Conservation (phyloP, 257 asterid genomes). For the Forsythia suspensa region DNA sequence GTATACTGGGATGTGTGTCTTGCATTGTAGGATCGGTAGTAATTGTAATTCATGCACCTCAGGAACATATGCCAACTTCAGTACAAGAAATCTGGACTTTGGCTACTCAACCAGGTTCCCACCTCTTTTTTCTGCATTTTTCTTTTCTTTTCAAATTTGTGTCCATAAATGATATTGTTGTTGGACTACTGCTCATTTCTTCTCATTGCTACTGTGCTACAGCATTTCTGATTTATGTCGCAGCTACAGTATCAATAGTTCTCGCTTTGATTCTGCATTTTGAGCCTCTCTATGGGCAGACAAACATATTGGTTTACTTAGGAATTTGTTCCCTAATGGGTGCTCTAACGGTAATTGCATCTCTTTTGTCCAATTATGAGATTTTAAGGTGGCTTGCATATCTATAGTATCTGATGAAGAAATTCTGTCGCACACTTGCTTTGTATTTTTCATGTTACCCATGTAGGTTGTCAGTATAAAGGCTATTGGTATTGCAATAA, state of each 20-base stretch:
- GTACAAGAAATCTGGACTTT: slow-evolving; percentile 62
- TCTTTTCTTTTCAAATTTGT: neutral
- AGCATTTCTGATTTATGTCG: slow-evolving; percentile 60
- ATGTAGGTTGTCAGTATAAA: slow-evolving; percentile 83
- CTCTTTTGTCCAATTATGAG: neutral
- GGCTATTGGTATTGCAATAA: slow-evolving; percentile 89
- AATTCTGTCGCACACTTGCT: neutral
- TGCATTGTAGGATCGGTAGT: slow-evolving; percentile 69
- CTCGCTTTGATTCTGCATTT: slow-evolving; percentile 56
- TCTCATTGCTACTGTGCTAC: slow-evolving; percentile 30
- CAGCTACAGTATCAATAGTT: slow-evolving; percentile 45
- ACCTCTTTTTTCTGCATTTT: slow-evolving; percentile 7
- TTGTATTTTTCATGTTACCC: neutral
- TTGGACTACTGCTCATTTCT: slow-evolving; percentile 19
- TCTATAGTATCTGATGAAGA: slow-evolving; percentile 3
- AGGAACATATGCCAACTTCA: slow-evolving; percentile 57
- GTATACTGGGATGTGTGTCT: slow-evolving; percentile 56
- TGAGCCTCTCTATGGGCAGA: slow-evolving; percentile 69
- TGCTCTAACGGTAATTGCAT: slow-evolving; percentile 58
- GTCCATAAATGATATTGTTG: neutral
- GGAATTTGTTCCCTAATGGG: slow-evolving; percentile 74
- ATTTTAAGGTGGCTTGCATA: neutral
- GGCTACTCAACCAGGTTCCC: slow-evolving; percentile 65
- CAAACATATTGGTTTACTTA: slow-evolving; percentile 58
- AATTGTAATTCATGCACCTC: slow-evolving; percentile 71